Evolutionary conservation across 768 basidiomycete species (phyloP), one percentile per base, ranked within the genome.

Genomic region (Rickenella mellea): DNA sequence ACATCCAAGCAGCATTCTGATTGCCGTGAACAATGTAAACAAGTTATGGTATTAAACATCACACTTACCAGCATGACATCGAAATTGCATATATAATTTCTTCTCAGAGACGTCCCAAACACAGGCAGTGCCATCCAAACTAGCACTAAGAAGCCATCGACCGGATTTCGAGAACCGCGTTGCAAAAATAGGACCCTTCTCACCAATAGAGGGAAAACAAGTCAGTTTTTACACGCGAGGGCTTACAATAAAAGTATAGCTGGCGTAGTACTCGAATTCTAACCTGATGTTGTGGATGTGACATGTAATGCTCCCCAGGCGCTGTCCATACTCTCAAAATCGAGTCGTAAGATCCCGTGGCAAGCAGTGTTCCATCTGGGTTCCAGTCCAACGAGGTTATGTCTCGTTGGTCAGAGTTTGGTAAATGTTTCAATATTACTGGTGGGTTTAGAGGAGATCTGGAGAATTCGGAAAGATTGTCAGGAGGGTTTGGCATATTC

Each of bases 301-400:
- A 66, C 51, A 85, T 75, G 59, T 85, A 80, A 17, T 74, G 43
- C 20, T 71, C 63, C n/a, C 85, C 87, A 17, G 63, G 56, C 12
- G 65, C 57, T n/a, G 71, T 77, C 52, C 68, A 82, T 31, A 91
- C 66, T 26, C 88, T 76, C 30, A 91, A 70, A 14, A 76, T 60
- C 8, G 76, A 71, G 49, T 90, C 87, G 47, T 82, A 85, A 15
- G 81, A 87, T 9, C 83, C 87, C 44, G 87, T 72, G 5, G 85
- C 85, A 26, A 91, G 65, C 11, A 86, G 62, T 22, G 72, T 72
- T 14, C 88, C 88, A 41, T 84, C 80, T 4, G 63, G 55, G 49
- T 75, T 86, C 87, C 87, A 91, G 52, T 83, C 76, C 35, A 91
- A 52, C 29, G 78, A 78, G 12, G 86, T 89, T 43, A 88, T 59